A percentile compares a stretch with the other conserved stretches of the same genome.
Conservation (phyloP, 2,329 filamentous ascomycete genomes). For the Penicillium italicum region DNA sequence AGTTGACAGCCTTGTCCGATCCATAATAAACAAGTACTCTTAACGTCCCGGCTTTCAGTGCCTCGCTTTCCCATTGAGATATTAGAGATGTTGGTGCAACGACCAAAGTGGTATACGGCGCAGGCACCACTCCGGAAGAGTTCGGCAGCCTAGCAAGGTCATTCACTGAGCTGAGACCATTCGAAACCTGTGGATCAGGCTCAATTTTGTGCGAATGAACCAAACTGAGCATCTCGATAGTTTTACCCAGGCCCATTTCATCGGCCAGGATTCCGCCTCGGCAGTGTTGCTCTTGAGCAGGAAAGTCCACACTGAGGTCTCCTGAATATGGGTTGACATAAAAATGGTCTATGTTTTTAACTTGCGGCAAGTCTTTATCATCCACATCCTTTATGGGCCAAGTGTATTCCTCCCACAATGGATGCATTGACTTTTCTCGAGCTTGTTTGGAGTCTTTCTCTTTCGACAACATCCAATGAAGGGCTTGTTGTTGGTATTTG, state of each 20-base stretch:
- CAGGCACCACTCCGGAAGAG: constrained; percentile 58
- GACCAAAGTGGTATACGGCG: constrained; percentile 86
- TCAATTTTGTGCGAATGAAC: constrained; percentile 77
- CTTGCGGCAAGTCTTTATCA: constrained; percentile 65
- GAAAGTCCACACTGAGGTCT: constrained; percentile 86
- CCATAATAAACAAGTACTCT: constrained; percentile 91
- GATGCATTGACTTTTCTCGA: constrained; percentile 83
- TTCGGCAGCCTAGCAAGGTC: constrained; percentile 61
- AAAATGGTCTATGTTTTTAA: constrained; percentile 68
- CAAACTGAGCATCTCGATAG: constrained; percentile 95
- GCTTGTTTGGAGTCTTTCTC: constrained; percentile 73
- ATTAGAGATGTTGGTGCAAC: constrained; percentile 96
- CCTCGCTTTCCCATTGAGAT: constrained; percentile 96
- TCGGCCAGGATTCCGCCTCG: constrained; percentile 90
- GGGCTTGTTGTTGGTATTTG: constrained; percentile 90
- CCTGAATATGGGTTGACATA: constrained; percentile 98
- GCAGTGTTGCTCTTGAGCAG: constrained; percentile 89
- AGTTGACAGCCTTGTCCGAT: constrained; percentile 72
- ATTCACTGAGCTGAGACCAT: constrained; percentile 49
- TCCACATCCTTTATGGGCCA: constrained; percentile 89
- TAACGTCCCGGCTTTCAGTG: constrained; percentile 80
- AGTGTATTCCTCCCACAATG: constrained; percentile 90
- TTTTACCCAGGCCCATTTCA: constrained; percentile 96
- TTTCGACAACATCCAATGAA: constrained; percentile 95
- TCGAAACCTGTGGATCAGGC: constrained; percentile 28